These are phyloP conservation scores for Hymenoscyphus fructigenus DNA, from an alignment of 2,329 filamentous ascomycete species.

Conservation along the genomic window DNA sequence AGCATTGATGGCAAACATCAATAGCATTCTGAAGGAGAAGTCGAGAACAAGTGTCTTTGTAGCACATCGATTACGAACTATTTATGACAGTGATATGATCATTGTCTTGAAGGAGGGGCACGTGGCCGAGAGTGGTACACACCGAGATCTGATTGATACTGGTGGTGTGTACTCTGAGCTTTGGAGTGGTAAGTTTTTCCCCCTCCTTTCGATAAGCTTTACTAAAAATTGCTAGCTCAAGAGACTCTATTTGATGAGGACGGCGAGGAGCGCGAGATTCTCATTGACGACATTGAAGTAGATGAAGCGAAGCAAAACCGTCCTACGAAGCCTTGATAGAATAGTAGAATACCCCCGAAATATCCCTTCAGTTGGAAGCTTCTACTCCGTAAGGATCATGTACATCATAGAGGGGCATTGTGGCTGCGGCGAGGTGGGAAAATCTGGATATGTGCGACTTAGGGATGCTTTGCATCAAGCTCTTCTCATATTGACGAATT, in stretches of 20 bases:
- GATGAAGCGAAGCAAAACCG: not conserved
- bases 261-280: constrained; percentile 42
- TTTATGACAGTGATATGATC: constrained; percentile 90
- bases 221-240: constrained; percentile 49
- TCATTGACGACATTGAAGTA: constrained; percentile 14
- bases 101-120: constrained; percentile 82
- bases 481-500: not conserved
- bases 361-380: not conserved
- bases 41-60: constrained; percentile 90
- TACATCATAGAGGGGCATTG: not conserved
- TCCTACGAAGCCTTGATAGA: not conserved
- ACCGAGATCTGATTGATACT: constrained; percentile 75
- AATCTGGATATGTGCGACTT: not conserved
- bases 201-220: constrained; percentile 4
- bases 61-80: constrained; percentile 86
- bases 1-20: constrained; percentile 86
- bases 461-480: not conserved
- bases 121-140: constrained; percentile 88
- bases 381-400: not conserved
- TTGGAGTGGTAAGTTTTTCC: constrained; percentile 70
- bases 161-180: constrained; percentile 83
- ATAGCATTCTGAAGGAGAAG: constrained; percentile 87
- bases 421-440: not conserved
- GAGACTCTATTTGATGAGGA: constrained; percentile 56
- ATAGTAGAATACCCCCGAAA: not conserved